Evolutionary conservation across 257 asterid species (phyloP).

Genomic region (Craterostigma plantagineum): DNA sequence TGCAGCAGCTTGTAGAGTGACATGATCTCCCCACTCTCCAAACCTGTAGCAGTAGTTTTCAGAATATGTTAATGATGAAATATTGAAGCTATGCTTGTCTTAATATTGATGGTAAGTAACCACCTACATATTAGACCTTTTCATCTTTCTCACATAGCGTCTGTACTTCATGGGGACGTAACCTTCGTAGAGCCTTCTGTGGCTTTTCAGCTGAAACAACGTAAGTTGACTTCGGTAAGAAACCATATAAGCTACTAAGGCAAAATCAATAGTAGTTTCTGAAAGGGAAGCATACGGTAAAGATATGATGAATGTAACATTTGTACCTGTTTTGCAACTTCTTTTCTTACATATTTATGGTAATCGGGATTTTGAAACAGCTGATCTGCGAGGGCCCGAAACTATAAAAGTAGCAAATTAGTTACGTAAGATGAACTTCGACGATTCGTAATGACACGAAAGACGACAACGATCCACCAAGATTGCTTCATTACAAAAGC

Average conservation of each 20-base stretch:
- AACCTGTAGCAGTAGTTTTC: slow-evolving; percentile 16
- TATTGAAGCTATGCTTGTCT: no score
- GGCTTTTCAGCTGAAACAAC: slow-evolving; percentile 58
- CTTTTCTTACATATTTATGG: slow-evolving; percentile 73
- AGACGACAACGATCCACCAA: not conserved
- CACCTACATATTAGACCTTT: slow-evolving; percentile 29
- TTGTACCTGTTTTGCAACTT: slow-evolving; percentile 64
- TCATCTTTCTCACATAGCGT: slow-evolving; percentile 70
- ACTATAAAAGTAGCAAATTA: slow-evolving; percentile 28
- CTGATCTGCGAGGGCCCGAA: slow-evolving; percentile 93
- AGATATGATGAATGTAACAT: not conserved
- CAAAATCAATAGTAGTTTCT: not conserved
- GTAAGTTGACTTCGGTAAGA: slow-evolving; percentile 7
- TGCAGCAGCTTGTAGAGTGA: slow-evolving; percentile 97
- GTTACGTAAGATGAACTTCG: not conserved
- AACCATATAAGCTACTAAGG: not conserved
- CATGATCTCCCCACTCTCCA: slow-evolving; percentile 98
- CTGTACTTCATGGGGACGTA: slow-evolving; percentile 87
- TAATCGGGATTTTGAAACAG: slow-evolving; percentile 53
- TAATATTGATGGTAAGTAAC: not conserved
- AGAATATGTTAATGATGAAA: no score
- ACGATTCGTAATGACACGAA: not conserved
- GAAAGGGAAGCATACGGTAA: not conserved
- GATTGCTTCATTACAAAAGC: not conserved
- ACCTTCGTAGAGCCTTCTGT: slow-evolving; percentile 55